Evolutionary conservation across 345 rosid species (phyloP), one percentile per base, ranked within the genome.

Genomic region (Camelina hispida): DNA sequence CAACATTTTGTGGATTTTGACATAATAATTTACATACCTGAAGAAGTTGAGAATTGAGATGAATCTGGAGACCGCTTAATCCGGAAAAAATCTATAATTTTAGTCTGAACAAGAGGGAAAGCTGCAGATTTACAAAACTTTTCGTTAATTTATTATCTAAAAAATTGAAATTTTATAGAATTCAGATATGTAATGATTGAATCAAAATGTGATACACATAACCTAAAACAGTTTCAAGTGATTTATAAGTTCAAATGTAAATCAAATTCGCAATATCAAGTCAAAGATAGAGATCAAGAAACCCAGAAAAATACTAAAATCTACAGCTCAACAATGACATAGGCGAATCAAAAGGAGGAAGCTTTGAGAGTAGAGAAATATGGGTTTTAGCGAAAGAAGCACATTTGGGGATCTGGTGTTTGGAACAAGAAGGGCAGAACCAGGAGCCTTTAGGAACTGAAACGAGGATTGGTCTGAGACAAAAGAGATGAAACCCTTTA

Each of bases 371-470:
- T 13, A 15, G 12, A 40, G 34, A 23, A 14, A 54, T 16, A 17
- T 43, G 30, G 40, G 2, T 1, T 17, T 17, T 5, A 17, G 6
- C 22, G 28, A 14, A 64, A 5, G 25, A 62, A 35, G 12, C 87
- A 94, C 98, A 83, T 77, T 86, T 78, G 44, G 89, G 96, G 71
- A 76, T 80, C 76, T 83, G 80, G 62, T 74, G 81, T 51, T 71
- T 74, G 22, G 91, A 79, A 72, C 98, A 94, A 16, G 84, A 66
- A 50, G 85, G 83, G 67, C 98, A 94, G 28, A 84, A 81, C 98
- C 98, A 94, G 13, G 88, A 84, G 42, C 97, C 96, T 73, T 86
- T 91, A 20, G 97, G 98, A 13, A 94, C 90, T 7, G 93, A 80
- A 28, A 78, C 93, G 66, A 94, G 96, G 72, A 94, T 85, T 37